Evolutionary conservation across 495 filamentous ascomycete species (phyloP).

Genomic region (Opeltia flavorubescens): DNA sequence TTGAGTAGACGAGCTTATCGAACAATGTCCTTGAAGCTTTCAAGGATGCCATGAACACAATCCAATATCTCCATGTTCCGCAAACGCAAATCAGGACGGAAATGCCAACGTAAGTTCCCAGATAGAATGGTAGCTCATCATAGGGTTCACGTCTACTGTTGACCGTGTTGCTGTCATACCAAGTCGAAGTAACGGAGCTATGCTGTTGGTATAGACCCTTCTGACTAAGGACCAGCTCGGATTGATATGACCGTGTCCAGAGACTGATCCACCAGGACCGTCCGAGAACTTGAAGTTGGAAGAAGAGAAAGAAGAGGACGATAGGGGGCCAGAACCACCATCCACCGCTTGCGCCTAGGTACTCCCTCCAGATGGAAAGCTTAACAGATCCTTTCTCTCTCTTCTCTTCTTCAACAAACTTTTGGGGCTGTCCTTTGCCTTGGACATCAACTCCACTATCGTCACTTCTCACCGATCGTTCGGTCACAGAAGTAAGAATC

Average conservation of each 20-base stretch:
- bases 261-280: constrained; percentile 55
- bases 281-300: constrained; percentile 36
- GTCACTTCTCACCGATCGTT: constrained; percentile 9
- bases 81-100: constrained; percentile 40
- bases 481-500: constrained; percentile 19
- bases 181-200: neutral
- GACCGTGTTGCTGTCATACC: too few species aligned
- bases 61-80: constrained; percentile 42
- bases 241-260: constrained; percentile 40
- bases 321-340: constrained; percentile 44
- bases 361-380: constrained; percentile 45
- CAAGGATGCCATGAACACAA: constrained; percentile 44
- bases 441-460: constrained; percentile 10
- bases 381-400: constrained; percentile 53
- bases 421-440: constrained; percentile 32
- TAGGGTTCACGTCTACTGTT: neutral
- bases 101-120: constrained; percentile 51
- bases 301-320: constrained; percentile 34
- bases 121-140: constrained; percentile 41
- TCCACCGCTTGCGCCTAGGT: constrained; percentile 53
- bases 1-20: constrained; percentile 42
- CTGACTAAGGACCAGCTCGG: neutral
- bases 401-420: constrained; percentile 62
- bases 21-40: constrained; percentile 53
- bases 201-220: neutral